Percentiles rank a stretch among this genome's conserved stretches.
Evolutionary conservation across 2,329 filamentous ascomycete genomes (phyloP).

Genomic region (Exutisphaerella laricina): DNA sequence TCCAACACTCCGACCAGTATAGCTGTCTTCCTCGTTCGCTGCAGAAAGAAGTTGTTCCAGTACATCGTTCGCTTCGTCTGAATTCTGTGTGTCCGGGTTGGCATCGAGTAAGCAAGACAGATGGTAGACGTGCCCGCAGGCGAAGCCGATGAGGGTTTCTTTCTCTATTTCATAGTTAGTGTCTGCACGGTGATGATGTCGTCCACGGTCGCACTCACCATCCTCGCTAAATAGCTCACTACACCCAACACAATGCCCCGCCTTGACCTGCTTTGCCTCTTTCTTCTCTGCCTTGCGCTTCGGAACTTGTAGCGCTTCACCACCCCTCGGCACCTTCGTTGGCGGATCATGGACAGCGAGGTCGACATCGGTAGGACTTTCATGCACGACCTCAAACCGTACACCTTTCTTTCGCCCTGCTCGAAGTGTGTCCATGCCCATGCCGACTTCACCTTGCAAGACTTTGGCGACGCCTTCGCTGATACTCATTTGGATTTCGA

Average conservation of each 20-base stretch:
- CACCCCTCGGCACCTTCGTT: slow-evolving; percentile 22
- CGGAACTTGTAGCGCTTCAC: slow-evolving; percentile 21
- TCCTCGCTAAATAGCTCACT: slow-evolving; percentile 35
- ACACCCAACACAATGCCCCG: slow-evolving; percentile 39
- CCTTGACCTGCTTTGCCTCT: slow-evolving; percentile 18
- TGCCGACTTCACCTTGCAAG: slow-evolving; percentile 77
- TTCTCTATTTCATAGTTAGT: slow-evolving; percentile 41
- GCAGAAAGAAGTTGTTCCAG: slow-evolving; percentile 42
- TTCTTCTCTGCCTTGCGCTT: slow-evolving; percentile 16
- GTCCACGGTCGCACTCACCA: slow-evolving; percentile 25
- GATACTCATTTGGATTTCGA: slow-evolving; percentile 92
- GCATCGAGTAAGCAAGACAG: slow-evolving; percentile 60
- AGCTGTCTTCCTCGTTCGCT: slow-evolving; percentile 41
- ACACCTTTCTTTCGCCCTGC: slow-evolving; percentile 77
- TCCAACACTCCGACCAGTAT: slow-evolving; percentile 59
- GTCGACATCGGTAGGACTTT: slow-evolving; percentile 27
- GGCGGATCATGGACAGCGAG: slow-evolving; percentile 30
- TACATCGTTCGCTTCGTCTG: slow-evolving; percentile 23
- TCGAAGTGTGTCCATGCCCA: slow-evolving; percentile 74
- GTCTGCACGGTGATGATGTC: background rate
- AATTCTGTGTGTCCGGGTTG: slow-evolving; percentile 33
- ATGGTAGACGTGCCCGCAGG: slow-evolving; percentile 78
- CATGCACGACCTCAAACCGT: slow-evolving; percentile 69
- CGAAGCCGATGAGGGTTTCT: slow-evolving; percentile 72
- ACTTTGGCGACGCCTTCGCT: slow-evolving; percentile 84